A percentile compares a stretch with the other conserved stretches of the same genome.
Evolutionary conservation across 2,329 filamentous ascomycete genomes (phyloP).

Genomic region (Fusarium dimerum): DNA sequence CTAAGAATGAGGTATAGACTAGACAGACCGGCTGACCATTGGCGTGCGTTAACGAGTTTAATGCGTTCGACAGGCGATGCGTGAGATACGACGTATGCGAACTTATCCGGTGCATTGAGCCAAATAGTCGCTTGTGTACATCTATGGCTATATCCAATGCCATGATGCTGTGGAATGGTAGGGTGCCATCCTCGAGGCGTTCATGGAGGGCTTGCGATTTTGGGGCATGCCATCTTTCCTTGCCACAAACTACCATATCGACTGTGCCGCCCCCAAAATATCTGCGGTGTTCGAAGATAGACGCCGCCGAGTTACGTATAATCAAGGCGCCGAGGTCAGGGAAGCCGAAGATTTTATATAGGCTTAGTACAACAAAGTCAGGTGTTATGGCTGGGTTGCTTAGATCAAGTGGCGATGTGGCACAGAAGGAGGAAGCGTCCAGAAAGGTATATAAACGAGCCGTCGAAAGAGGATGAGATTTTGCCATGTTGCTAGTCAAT

Average conservation of each 20-base stretch:
- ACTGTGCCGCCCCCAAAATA: slow-evolving; percentile 97
- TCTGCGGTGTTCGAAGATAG: slow-evolving; percentile 63
- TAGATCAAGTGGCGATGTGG: slow-evolving; percentile 76
- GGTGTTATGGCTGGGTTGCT: slow-evolving; percentile 61
- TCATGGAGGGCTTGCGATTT: slow-evolving; percentile 76
- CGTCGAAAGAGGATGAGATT: slow-evolving; percentile 13
- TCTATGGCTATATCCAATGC: slow-evolving; percentile 76
- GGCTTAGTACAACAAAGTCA: slow-evolving; percentile 84
- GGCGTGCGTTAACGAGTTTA: slow-evolving; percentile 64
- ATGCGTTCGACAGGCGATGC: slow-evolving; percentile 55
- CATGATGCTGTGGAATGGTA: slow-evolving; percentile 88
- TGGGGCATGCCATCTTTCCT: slow-evolving; percentile 78
- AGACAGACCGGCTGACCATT: slow-evolving; percentile 68
- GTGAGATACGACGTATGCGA: slow-evolving; percentile 70
- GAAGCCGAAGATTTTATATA: slow-evolving; percentile 99
- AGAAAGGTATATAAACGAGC: slow-evolving; percentile 65
- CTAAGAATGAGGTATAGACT: slow-evolving; percentile 55
- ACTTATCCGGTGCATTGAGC: slow-evolving; percentile 68
- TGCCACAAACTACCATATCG: slow-evolving; percentile 79
- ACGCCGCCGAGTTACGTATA: slow-evolving; percentile 69
- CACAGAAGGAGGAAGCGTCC: slow-evolving; percentile 80
- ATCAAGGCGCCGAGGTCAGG: slow-evolving; percentile 87
- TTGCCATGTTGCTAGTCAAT: slow-evolving; percentile 61
- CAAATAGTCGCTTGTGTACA: slow-evolving; percentile 69
- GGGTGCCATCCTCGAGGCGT: slow-evolving; percentile 83